These are phyloP conservation scores for Nakazawaea holstii DNA, from an alignment of 805 yeast genomes.

Conservation along the genomic window DNA sequence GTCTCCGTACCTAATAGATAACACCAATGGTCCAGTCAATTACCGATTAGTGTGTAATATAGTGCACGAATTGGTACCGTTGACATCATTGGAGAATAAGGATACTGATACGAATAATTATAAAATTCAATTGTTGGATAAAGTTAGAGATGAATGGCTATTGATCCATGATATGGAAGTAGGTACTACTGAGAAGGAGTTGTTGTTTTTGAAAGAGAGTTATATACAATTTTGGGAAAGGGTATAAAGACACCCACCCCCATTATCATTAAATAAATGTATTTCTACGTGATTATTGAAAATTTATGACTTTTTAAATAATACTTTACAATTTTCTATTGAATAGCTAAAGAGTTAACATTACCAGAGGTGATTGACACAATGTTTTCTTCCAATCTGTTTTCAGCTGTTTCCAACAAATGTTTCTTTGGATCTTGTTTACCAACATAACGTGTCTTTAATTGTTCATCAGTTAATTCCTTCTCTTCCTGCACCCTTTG, in stretches of 20 bases:
- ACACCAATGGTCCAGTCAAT: conserved; percentile 14
- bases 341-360: conserved; percentile 86
- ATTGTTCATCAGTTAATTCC: conserved; percentile 79
- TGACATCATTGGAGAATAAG: conserved; percentile 9
- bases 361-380: conserved; percentile 83
- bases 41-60: conserved; percentile 49
- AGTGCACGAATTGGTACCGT: conserved; percentile 28
- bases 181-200: conserved; percentile 44
- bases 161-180: conserved; percentile 50
- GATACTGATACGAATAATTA: conserved; percentile 26
- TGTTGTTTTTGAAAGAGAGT: conserved; percentile 56
- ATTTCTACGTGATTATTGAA: background rate
- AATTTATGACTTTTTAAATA: background rate
- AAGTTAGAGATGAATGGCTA: conserved; percentile 44
- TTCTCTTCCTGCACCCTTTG: conserved; percentile 90
- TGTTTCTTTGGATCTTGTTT: conserved; percentile 99
- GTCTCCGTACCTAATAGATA: conserved; percentile 23
- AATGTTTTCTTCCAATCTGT: conserved; percentile 82
- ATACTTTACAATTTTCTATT: conserved; percentile 29
- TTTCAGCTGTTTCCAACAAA: conserved; percentile 81
- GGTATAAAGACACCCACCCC: background rate
- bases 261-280: background rate
- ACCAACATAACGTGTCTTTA: conserved; percentile 95
- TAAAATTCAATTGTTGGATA: conserved; percentile 44
- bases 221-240: conserved; percentile 66